These are phyloP conservation scores for Calonectria multiphialidica DNA, from an alignment of 2,329 filamentous ascomycete genomes.

Conservation along the genomic window DNA sequence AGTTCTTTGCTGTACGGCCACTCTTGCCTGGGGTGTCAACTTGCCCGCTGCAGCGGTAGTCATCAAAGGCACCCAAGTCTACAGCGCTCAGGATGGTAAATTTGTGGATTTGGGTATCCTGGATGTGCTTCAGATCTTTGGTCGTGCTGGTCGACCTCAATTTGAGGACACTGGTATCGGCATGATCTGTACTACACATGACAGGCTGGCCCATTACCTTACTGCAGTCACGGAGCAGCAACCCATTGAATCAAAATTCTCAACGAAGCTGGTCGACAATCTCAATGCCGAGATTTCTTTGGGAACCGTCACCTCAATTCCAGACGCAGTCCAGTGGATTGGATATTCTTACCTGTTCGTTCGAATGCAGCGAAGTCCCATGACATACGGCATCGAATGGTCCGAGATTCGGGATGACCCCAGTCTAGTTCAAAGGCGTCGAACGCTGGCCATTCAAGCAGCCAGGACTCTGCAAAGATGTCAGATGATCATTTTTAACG, in stretches of 20 bases:
- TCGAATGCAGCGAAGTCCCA: constrained; percentile 91
- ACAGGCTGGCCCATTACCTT: constrained; percentile 91
- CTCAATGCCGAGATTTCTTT: constrained; percentile 94
- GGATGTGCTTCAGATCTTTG: constrained; percentile 97
- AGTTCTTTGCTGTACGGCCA: constrained; percentile 97
- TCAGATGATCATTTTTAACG: constrained; percentile 99
- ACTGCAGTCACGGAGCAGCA: constrained; percentile 95
- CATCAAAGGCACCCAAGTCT: constrained; percentile 98
- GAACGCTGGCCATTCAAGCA: constrained; percentile 89
- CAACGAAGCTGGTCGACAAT: constrained; percentile 93
- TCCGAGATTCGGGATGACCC: constrained; percentile 90
- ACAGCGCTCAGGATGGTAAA: constrained; percentile 95
- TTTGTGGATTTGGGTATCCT: constrained; percentile 97
- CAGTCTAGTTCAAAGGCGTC: constrained; percentile 84
- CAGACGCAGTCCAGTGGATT: constrained; percentile 96
- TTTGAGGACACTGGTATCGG: constrained; percentile 98
- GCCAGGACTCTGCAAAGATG: constrained; percentile 89
- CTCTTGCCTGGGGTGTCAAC: constrained; percentile 98
- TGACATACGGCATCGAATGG: constrained; percentile 96
- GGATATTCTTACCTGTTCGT: constrained; percentile 98
- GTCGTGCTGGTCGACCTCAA: constrained; percentile 96
- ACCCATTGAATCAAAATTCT: constrained; percentile 97
- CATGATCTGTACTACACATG: constrained; percentile 97
- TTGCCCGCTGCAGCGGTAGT: constrained; percentile 95
- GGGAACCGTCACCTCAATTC: constrained; percentile 93